These are phyloP conservation scores for Steccherinum ochraceum DNA, from an alignment of 768 basidiomycete species.

Conservation along the genomic window DNA sequence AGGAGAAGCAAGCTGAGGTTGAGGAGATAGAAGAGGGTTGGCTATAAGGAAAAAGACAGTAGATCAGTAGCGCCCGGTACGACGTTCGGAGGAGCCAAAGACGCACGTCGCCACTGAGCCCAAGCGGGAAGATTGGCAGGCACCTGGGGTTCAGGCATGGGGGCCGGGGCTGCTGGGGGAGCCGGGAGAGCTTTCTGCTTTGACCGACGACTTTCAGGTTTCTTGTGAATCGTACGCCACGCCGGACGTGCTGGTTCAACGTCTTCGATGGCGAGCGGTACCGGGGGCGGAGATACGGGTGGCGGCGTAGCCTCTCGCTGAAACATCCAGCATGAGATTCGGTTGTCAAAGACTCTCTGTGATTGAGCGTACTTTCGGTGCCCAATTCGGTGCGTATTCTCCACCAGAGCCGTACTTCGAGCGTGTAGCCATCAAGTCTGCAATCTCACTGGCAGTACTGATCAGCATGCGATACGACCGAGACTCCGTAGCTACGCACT, in stretches of 20 bases:
- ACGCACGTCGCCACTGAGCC: slow-evolving; percentile 82
- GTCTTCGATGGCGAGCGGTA: slow-evolving; percentile 36
- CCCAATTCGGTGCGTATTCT: slow-evolving; percentile 74
- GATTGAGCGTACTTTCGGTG: slow-evolving; percentile 52
- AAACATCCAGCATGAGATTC: no score
- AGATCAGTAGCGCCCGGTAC: neutral
- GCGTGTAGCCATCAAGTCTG: slow-evolving; percentile 77
- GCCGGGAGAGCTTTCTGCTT: slow-evolving; percentile 21
- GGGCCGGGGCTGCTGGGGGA: slow-evolving; percentile 30
- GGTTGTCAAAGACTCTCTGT: no score
- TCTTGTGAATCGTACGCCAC: slow-evolving; percentile 70
- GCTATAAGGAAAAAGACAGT: slow-evolving; percentile 31
- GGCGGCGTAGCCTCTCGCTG: slow-evolving; percentile 23
- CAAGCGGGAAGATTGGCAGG: slow-evolving; percentile 64
- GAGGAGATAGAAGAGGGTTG: slow-evolving; percentile 55
- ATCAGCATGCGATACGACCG: neutral
- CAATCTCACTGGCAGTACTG: slow-evolving; percentile 56
- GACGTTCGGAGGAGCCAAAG: neutral
- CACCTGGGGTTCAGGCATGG: slow-evolving; percentile 32
- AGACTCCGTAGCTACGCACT: slow-evolving; percentile 31
- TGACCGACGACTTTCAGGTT: slow-evolving; percentile 46
- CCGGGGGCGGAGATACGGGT: slow-evolving; percentile 31
- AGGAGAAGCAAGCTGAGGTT: slow-evolving; percentile 30
- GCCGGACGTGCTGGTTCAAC: slow-evolving; percentile 55
- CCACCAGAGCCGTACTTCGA: slow-evolving; percentile 82